These are phyloP conservation scores for Euphorbia tirucalli DNA, from an alignment of 345 rosid genomes.

Conservation along the genomic window DNA sequence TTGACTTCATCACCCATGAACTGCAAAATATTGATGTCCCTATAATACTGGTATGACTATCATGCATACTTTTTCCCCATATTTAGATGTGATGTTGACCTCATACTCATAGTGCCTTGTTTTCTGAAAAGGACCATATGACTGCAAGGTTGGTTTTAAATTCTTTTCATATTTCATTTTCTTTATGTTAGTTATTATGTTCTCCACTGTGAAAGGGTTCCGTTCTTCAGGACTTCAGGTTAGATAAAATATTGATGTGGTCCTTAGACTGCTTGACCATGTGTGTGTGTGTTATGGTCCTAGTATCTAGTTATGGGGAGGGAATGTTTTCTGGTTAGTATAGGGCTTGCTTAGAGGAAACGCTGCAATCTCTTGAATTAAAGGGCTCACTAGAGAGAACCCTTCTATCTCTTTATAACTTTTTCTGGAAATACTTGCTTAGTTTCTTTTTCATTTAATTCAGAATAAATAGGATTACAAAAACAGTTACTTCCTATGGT, in stretches of 20 bases:
- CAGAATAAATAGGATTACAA: too few relatives aligned
- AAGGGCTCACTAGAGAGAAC: too few relatives aligned
- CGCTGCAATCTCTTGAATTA: too few relatives aligned
- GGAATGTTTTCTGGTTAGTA: too few relatives aligned
- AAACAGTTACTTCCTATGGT: too few relatives aligned
- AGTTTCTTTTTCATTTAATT: too few relatives aligned
- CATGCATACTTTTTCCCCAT: conserved; percentile 1
- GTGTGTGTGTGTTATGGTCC: too few relatives aligned
- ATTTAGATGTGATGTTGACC: not conserved
- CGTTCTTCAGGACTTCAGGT: too few relatives aligned
- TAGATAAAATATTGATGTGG: not conserved
- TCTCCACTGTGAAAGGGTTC: not conserved
- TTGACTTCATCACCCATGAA: conserved; percentile 61
- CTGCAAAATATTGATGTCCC: conserved; percentile 54
- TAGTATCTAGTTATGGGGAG: too few relatives aligned
- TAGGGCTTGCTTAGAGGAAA: too few relatives aligned
- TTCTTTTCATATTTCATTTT: not conserved
- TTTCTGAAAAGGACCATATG: not conserved
- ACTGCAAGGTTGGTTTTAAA: not conserved
- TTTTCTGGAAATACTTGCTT: too few relatives aligned
- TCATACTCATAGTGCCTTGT: not conserved
- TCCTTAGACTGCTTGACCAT: not conserved
- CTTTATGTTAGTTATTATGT: not conserved
- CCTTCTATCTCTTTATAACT: too few relatives aligned
- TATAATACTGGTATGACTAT: conserved; percentile 51